Percentiles rank a stretch among this genome's conserved stretches.
phyloP scores from a whole-genome alignment of 2,329 filamentous ascomycete genomes.

The Arthrobotrys pseudoclavata region DNA sequence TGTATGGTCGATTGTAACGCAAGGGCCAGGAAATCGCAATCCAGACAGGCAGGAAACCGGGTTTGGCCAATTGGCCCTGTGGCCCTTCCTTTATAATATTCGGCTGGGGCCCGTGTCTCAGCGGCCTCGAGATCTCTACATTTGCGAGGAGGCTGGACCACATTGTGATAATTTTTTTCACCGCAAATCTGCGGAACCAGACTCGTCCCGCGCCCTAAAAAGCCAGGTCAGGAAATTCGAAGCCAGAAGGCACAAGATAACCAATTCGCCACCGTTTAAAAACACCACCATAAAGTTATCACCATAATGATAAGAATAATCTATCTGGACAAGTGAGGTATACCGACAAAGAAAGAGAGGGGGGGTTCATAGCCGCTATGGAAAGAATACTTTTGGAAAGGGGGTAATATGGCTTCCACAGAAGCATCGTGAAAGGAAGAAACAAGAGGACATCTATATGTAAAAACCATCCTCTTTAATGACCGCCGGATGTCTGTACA shows the following conservation, averaged over 20 bases:
- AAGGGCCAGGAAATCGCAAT: conserved; percentile 2
- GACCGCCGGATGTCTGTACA: conserved; percentile 19
- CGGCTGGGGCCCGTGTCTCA: conserved; percentile 4
- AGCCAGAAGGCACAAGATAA: conserved; percentile 18
- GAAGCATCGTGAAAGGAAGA: conserved; percentile 8
- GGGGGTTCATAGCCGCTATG: conserved; percentile 14
- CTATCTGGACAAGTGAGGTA: conserved; percentile 22
- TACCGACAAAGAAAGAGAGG: conserved; percentile 17
- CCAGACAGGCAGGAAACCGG: not conserved
- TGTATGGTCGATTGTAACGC: not conserved
- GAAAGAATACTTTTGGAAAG: conserved; percentile 27
- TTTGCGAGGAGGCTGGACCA: conserved; percentile 19
- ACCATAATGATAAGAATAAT: conserved; percentile 19
- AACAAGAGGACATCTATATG: not conserved
- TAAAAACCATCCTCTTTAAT: conserved; percentile 23
- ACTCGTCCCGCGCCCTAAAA: conserved; percentile 24
- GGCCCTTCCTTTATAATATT: conserved; percentile 23
- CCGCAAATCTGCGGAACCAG: conserved; percentile 1
- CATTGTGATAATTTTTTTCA: conserved; percentile 13
- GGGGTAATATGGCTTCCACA: not conserved
- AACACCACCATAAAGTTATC: conserved; percentile 16
- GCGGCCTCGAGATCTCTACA: conserved; percentile 17
- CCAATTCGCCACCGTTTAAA: conserved; percentile 16
- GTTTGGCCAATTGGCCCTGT: not conserved
- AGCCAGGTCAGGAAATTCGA: conserved; percentile 26